These are phyloP conservation scores for Herpetomonas muscarum DNA, from an alignment of 208 protist genomes.

Conservation along the genomic window DNA sequence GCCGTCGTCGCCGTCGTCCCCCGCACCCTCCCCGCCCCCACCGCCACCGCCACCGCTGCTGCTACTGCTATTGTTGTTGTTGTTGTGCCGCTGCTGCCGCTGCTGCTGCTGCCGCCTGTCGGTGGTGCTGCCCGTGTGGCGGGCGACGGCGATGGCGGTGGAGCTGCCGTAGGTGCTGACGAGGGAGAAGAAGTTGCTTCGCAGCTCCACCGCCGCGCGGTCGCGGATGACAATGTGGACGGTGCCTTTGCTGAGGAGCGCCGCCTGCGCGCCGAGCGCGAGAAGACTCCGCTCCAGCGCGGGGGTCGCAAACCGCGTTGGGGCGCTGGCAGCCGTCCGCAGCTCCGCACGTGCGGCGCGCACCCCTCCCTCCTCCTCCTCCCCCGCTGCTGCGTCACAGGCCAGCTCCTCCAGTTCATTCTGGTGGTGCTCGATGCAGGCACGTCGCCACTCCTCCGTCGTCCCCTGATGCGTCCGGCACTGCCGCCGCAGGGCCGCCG, in stretches of 20 bases:
- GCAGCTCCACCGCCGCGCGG: neutral
- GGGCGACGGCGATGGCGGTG: neutral
- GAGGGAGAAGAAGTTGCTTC: slow-evolving; percentile 1
- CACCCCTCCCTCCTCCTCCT: too few relatives aligned
- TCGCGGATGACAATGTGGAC: slow-evolving; percentile 8
- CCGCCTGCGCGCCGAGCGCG: slow-evolving; percentile 4
- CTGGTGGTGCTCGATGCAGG: too few relatives aligned
- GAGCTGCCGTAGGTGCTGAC: neutral
- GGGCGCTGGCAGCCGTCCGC: neutral
- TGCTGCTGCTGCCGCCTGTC: too few relatives aligned
- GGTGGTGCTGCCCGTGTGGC: neutral
- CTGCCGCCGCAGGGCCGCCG: too few relatives aligned
- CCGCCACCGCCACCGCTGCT: too few relatives aligned
- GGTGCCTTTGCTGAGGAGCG: neutral
- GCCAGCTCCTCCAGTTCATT: too few relatives aligned
- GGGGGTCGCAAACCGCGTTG: neutral
- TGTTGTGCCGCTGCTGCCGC: neutral
- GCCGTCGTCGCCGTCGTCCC: too few relatives aligned
- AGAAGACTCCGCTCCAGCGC: neutral
- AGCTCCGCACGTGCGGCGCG: neutral
- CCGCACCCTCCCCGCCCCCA: too few relatives aligned
- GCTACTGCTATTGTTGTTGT: too few relatives aligned
- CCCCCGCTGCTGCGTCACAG: too few relatives aligned
- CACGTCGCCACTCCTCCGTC: too few relatives aligned
- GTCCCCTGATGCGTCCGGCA: too few relatives aligned